A percentile compares a stretch with the other conserved stretches of the same genome.
Evolutionary conservation across 352 stramenopile species (phyloP).

Genomic region (Pythium guiyangense): DNA sequence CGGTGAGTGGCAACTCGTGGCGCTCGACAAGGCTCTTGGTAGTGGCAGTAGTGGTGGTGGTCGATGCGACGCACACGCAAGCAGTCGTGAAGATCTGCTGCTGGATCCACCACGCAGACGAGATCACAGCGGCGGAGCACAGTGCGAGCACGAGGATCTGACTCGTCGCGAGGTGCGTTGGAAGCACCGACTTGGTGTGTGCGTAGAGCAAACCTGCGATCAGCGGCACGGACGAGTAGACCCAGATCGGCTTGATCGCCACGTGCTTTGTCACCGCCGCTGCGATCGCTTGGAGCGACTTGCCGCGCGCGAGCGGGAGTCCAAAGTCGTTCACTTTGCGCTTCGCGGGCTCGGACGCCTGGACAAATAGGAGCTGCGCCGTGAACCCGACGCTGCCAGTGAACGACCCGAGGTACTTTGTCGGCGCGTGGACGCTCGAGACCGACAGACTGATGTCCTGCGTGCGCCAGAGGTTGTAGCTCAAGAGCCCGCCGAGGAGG

Average conservation of each 20-base stretch:
- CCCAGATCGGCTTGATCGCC: constrained; percentile 10
- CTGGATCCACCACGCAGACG: constrained; percentile 38
- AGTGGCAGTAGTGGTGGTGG: neutral
- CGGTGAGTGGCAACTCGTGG: neutral
- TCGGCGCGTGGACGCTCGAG: constrained; percentile 9
- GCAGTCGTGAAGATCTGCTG: constrained; percentile 29
- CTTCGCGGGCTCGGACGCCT: constrained; percentile 19
- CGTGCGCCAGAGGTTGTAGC: constrained; percentile 32
- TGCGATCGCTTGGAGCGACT: constrained; percentile 8
- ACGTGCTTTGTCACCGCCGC: constrained; percentile 12
- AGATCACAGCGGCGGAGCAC: constrained; percentile 31
- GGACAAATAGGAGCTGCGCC: constrained; percentile 41
- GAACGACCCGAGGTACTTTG: constrained; percentile 41
- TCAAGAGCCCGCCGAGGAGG: constrained; percentile 40
- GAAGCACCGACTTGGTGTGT: constrained; percentile 24
- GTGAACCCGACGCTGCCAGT: constrained; percentile 42
- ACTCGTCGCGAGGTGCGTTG: constrained; percentile 20
- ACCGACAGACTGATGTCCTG: constrained; percentile 13
- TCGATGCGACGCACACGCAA: neutral
- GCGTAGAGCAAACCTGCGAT: constrained; percentile 17
- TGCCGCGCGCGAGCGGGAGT: neutral
- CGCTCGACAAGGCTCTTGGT: neutral
- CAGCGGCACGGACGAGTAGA: constrained; percentile 15
- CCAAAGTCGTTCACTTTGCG: neutral
- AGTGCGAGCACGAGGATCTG: constrained; percentile 27